Percentiles rank a stretch among this genome's conserved stretches.
Evolutionary conservation across 768 basidiomycete species (phyloP).

Genomic region (Leccinum subgranulosum): DNA sequence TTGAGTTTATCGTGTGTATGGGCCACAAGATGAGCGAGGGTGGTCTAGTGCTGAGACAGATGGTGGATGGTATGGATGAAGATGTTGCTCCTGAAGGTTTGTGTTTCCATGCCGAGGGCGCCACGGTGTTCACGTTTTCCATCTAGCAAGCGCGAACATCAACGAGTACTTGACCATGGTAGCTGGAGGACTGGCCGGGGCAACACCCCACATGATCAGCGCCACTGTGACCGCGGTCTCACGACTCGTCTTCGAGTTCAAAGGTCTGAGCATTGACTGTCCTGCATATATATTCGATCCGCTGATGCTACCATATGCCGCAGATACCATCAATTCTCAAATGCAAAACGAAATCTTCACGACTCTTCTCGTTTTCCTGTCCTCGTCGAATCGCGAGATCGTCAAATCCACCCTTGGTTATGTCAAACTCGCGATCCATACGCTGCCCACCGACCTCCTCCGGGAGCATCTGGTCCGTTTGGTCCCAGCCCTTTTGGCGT

Average conservation of each 20-base stretch:
- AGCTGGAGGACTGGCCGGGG: constrained; percentile 89
- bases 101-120: constrained; percentile 3
- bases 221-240: constrained; percentile 94
- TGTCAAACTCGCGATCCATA: constrained; percentile 89
- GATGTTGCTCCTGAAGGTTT: constrained; percentile 47
- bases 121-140: constrained; percentile 12
- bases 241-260: constrained; percentile 93
- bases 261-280: constrained; percentile 46
- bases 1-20: constrained; percentile 88
- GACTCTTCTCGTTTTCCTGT: constrained; percentile 86
- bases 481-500: constrained; percentile 80
- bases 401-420: constrained; percentile 96
- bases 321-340: constrained; percentile 63
- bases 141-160: constrained; percentile 63
- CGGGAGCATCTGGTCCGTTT: constrained; percentile 74
- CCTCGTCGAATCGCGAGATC: constrained; percentile 94
- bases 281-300: not conserved
- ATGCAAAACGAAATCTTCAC: constrained; percentile 84
- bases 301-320: constrained; percentile 1
- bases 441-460: constrained; percentile 67
- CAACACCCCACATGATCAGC: constrained; percentile 97
- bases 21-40: constrained; percentile 88
- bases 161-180: constrained; percentile 97
- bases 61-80: constrained; percentile 84
- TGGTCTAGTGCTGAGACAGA: constrained; percentile 71